Evolutionary conservation across 768 basidiomycete genomes (phyloP), one percentile per base, ranked within the genome.

Genomic region (Megacollybia marginata): DNA sequence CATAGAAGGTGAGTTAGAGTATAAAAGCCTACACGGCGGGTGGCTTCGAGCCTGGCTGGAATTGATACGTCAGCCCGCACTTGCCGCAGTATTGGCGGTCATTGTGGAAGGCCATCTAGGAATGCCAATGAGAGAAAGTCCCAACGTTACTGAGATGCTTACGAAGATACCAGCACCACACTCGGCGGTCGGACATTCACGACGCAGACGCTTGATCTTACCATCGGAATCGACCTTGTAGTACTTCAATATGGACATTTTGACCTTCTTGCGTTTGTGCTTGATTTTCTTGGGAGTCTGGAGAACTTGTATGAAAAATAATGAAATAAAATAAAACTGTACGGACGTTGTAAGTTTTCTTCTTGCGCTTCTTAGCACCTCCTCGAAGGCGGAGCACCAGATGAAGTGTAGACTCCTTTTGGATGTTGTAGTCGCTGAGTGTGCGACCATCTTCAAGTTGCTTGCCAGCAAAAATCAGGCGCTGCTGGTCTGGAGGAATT

Each of bases 321-420:
- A n/a, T n/a, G n/a, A n/a, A 32, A 33, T 13, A 12, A 12, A 12
- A 36, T 23, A 46, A 20, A 11, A 18, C 12, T 15, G 19, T 15
- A 2, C 85, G 46, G 45, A 92, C 89, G 76, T 85, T 93, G 87
- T 97, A 97, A 49, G 92, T 93, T 82, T 98, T 98, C 82, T 98
- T 99, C 85, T 98, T 98, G 70, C 95, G 86, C 84, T 98, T 98
- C 85, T 97, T 97, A 59, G 85, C 92, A 81, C 96, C 96, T 79
- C 96, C 96, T 73, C 94, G 91, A 48, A 99, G 88, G 63, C 96
- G 88, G 60, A 98, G 85, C 57, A 98, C 95, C 57, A 98, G 70
- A 72, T 98, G 95, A 52, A 99, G 88, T 54, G 95, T 98, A 32
- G 93, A 96, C 75, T 98, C 95, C 80, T 97, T 97, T 75, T 98